phyloP scores from a whole-genome alignment of 306 rosid genomes.

The Dicorynia guianensis region DNA sequence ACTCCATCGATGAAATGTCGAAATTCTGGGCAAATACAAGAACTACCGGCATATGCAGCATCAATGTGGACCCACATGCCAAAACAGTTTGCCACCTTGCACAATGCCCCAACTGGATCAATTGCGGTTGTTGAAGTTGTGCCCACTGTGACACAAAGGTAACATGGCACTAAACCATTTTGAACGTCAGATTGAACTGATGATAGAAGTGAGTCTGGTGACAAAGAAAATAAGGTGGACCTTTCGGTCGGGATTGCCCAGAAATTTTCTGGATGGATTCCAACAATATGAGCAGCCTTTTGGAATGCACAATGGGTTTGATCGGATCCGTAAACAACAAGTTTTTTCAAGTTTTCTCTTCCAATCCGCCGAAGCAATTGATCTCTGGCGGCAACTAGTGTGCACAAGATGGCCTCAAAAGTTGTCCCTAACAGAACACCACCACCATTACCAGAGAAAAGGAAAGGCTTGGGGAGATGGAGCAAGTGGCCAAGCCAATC shows the following conservation, averaged over 20 bases:
- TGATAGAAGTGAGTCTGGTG: slow-evolving; percentile 39
- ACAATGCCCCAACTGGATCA: slow-evolving; percentile 54
- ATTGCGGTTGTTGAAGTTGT: slow-evolving; percentile 63
- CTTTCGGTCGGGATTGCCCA: slow-evolving; percentile 44
- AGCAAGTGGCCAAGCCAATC: slow-evolving; percentile 69
- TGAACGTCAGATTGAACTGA: slow-evolving; percentile 48
- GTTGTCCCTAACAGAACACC: slow-evolving; percentile 67
- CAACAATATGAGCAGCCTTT: slow-evolving; percentile 62
- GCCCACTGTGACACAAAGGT: slow-evolving; percentile 60
- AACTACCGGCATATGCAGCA: slow-evolving; percentile 72
- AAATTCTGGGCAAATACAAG: slow-evolving; percentile 71
- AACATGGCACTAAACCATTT: slow-evolving; percentile 61
- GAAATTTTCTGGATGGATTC: slow-evolving; percentile 50
- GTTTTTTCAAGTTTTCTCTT: slow-evolving; percentile 31
- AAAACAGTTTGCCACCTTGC: slow-evolving; percentile 52
- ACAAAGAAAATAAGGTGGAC: slow-evolving; percentile 41
- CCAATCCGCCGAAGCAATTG: slow-evolving; percentile 31
- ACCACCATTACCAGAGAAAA: slow-evolving; percentile 55
- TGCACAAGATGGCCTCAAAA: slow-evolving; percentile 65
- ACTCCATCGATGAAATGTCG: slow-evolving; percentile 54
- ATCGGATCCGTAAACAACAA: slow-evolving; percentile 70
- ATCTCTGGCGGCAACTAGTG: slow-evolving; percentile 68
- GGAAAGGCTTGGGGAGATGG: slow-evolving; percentile 50
- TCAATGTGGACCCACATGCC: slow-evolving; percentile 74
- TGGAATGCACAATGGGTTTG: slow-evolving; percentile 67